Base-by-base conservation (phyloP, 2,329 filamentous ascomycete genomes). In the Aspergillus quadrilineatus region DNA sequence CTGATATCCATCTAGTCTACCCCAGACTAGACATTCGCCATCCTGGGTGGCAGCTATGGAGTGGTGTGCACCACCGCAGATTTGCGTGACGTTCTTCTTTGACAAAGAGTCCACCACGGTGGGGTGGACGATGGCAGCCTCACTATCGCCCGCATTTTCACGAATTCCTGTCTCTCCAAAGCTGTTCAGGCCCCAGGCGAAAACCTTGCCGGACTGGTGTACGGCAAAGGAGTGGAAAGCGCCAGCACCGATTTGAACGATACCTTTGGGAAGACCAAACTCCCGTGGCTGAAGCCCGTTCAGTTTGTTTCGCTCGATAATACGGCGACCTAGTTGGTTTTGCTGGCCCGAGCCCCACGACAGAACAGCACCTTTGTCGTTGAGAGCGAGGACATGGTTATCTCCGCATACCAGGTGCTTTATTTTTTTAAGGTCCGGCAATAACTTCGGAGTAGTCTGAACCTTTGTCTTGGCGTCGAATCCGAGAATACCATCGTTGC, bases 171-270 rank as follows among this genome's bases (percentile, higher is more conserved):
- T 87, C 75, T 93, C 86, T 59, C 86, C 88, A 71, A 87, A 92
- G 74, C 89, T 90, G 78, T 94, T 94, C 12, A 90, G 79, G 14
- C 90, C 89, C 89, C 89, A 94, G 0, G 85, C 82, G 74, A 84
- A 92, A 36, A 72, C 66, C 32, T 68, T 68, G 26, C 78, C 76
- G 9, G 67, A 54, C 0, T 65, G 66, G 57, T 72, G 70, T 41
- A 80, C 75, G 42, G 79, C 79, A 17, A 79, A 76, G 1, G 78
- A 77, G 60, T 79, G 77, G 65, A 80, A 79, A 1, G 50, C 36
- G 2, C 69, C 69, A 29, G 62, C 62, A 17, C 63, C 63, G 45
- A 72, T 63, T 17, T 63, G 60, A 46, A 87, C 81, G 56, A 77
- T 75, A 60, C 79, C 77, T 62, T 77, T 77, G 34, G 80, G 78